Conservation (phyloP, 2,329 filamentous ascomycete genomes). For the Purpureocillium lavendulum region DNA sequence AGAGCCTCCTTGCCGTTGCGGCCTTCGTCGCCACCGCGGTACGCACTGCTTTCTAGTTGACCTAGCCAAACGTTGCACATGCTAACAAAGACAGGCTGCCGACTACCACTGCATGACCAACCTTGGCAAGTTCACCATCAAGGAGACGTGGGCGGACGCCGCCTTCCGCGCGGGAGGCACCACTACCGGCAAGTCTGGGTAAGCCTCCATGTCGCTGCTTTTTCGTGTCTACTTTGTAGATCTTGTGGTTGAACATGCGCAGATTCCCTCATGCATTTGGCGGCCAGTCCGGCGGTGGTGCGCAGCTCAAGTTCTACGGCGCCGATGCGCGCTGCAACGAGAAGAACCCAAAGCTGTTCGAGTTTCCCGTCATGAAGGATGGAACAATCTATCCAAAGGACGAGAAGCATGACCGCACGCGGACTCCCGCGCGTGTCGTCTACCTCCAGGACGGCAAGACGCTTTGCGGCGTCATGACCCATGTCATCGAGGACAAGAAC, state of each 20-base stretch:
- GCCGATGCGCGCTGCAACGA: slow-evolving; percentile 1
- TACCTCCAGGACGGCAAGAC: slow-evolving; percentile 6
- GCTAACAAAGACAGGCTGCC: background rate
- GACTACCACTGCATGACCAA: background rate
- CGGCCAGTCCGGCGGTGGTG: background rate
- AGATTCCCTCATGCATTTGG: background rate
- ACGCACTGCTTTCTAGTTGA: background rate
- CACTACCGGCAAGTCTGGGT: background rate
- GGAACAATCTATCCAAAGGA: background rate
- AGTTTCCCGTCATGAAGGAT: slow-evolving; percentile 1
- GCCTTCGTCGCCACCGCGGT: background rate
- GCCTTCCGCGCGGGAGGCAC: background rate
- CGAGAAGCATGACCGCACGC: background rate
- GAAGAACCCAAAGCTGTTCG: slow-evolving; percentile 1
- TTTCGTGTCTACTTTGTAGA: too few relatives aligned
- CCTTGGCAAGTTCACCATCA: background rate
- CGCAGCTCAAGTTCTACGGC: background rate
- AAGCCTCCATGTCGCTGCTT: too few relatives aligned
- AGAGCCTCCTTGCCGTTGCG: background rate
- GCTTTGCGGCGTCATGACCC: slow-evolving; percentile 5
- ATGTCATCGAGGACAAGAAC: slow-evolving; percentile 1
- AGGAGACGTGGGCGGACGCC: background rate
- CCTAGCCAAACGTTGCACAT: background rate
- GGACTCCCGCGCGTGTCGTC: slow-evolving; percentile 3
- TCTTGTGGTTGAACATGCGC: background rate